Conservation (phyloP, 1,284 basidiomycete genomes). For the Ganoderma boninense region DNA sequence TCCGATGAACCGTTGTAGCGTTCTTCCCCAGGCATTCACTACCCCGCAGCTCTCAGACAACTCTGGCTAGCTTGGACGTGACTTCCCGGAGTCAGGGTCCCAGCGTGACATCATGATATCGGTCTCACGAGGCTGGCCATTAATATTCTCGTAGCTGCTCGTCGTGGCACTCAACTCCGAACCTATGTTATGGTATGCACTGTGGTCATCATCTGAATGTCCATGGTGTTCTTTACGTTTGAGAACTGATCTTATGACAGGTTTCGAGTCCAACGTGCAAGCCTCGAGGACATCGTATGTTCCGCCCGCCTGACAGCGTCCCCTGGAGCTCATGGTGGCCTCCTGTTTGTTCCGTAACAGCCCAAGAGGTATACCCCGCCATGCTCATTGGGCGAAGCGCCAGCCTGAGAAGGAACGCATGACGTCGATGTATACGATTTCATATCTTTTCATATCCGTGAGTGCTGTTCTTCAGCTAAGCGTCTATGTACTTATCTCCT, state of each 20-base stretch:
- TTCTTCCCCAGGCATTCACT: not conserved
- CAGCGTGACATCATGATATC: not conserved
- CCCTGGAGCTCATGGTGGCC: not conserved
- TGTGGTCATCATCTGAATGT: not conserved
- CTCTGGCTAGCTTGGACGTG: not conserved
- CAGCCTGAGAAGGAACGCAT: not conserved
- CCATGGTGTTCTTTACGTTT: not conserved
- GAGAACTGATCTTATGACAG: not conserved
- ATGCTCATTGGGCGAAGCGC: not conserved
- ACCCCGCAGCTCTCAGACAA: not conserved
- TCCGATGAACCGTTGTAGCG: not conserved
- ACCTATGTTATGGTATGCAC: not conserved
- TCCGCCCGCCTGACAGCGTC: not conserved
- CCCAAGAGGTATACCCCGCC: not conserved
- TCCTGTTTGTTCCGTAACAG: not conserved
- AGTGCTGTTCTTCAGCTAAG: not conserved
- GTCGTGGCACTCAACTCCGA: not conserved
- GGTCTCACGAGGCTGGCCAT: not conserved
- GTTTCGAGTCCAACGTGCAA: not conserved
- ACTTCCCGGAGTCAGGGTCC: not conserved
- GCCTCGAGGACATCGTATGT: conserved; percentile 3
- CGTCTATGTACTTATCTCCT: not conserved
- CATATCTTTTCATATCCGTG: not conserved
- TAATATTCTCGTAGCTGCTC: not conserved
- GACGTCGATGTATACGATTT: not conserved